Evolutionary conservation across 768 basidiomycete genomes (phyloP).

Genomic region (Kwoniella dejecticola): DNA sequence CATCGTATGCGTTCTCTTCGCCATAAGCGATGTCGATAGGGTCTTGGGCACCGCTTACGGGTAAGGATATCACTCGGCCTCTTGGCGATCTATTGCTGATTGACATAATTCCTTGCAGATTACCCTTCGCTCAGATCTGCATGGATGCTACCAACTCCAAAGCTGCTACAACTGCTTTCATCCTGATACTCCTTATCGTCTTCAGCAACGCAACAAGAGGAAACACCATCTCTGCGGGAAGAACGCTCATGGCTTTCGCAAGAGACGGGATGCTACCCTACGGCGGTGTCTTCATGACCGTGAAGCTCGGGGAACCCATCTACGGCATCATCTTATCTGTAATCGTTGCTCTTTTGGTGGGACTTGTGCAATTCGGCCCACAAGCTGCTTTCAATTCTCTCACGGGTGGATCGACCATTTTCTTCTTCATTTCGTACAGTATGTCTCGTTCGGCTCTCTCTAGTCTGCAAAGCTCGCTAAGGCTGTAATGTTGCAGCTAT

Average conservation of each 20-base stretch:
- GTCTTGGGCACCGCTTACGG: conserved; percentile 24
- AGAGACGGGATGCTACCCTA: conserved; percentile 24
- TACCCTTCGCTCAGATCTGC: conserved; percentile 30
- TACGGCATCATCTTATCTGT: conserved; percentile 21
- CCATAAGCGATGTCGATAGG: conserved; percentile 26
- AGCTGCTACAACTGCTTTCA: conserved; percentile 28
- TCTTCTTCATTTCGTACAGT: conserved; percentile 29
- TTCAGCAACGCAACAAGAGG: conserved; percentile 29
- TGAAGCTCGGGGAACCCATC: conserved; percentile 29
- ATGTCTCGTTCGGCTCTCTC: neutral
- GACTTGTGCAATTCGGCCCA: conserved; percentile 27
- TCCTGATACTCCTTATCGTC: conserved; percentile 21
- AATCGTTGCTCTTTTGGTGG: conserved; percentile 19
- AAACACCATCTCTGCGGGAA: conserved; percentile 17
- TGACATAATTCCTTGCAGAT: conserved; percentile 1
- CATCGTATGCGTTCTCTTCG: conserved; percentile 36
- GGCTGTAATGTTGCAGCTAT: conserved; percentile 2
- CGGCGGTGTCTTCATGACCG: conserved; percentile 7
- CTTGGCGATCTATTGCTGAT: neutral
- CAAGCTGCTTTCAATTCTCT: conserved; percentile 28
- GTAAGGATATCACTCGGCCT: neutral
- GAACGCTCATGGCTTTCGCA: conserved; percentile 22
- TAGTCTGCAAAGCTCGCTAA: neutral
- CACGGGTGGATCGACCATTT: conserved; percentile 21
- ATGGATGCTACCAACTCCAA: conserved; percentile 29